Evolutionary conservation across 352 stramenopile species (phyloP), one percentile per base, ranked within the genome.

Genomic region (Blastocystis hominis): DNA sequence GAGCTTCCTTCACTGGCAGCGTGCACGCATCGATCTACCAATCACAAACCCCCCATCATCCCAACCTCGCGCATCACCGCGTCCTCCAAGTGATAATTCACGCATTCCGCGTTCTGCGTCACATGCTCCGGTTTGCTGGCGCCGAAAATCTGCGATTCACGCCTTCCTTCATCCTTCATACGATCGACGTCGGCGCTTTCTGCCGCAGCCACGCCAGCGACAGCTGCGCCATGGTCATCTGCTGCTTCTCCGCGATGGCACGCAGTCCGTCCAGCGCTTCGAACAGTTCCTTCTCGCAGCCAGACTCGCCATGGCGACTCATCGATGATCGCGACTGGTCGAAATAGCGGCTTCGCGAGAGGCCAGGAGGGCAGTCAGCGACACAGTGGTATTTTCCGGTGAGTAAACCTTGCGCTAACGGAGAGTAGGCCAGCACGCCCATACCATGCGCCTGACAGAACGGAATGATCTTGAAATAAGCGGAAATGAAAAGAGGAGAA

Each of bases 391-490:
- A 94, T 79, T 94, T 94, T 59, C 92, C 92, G 1, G 92, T 93
- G 10, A 95, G 89, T 9, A 94, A 89, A 34, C 92, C 92, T 24
- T 93, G 88, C 7, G 90, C 91, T 10, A 95, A 84, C 0, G 92
- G 92, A 40, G 89, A 93, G 88, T 95, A 94, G 3, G 90, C 89
- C 10, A 95, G 86, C 13, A 94, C 91, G 53, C 92, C 86, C 0
- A 95, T 90, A 63, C 89, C 90, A 5, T 93, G 88, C 42, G 94
- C 89, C 59, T 92, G 76, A 86, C 92, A 94, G 44, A 89, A 88
- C 6, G 87, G 78, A 30, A 72, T 88, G 40, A 86, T 77, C 86
- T 87, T n/a, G 3, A 4, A 30, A 30, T 30, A 30, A 30, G 62
- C 7, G 42, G 10, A 54, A 36, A 40, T n/a, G 20, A 4, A 64